Conservation (phyloP, 2,329 filamentous ascomycete genomes). For the Fusarium sp. region DNA sequence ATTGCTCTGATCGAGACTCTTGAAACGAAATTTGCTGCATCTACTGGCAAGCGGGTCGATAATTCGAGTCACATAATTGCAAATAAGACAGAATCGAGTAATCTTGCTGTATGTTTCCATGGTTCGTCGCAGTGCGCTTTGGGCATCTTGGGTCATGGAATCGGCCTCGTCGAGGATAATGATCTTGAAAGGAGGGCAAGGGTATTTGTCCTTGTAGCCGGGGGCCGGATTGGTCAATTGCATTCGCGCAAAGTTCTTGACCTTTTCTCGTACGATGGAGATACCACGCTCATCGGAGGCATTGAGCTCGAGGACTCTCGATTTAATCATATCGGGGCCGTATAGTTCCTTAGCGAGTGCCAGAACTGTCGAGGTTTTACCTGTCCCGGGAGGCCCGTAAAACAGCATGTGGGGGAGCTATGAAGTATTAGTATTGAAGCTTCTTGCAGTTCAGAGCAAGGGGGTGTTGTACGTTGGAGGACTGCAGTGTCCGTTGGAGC, state of each 20-base stretch:
- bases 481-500: constrained; percentile 90
- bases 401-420: constrained; percentile 97
- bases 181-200: constrained; percentile 98
- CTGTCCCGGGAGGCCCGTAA: constrained; percentile 96
- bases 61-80: constrained; percentile 98
- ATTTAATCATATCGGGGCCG: constrained; percentile 90
- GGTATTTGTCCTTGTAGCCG: constrained; percentile 76
- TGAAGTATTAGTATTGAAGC: background rate
- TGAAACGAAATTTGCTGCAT: constrained; percentile 98
- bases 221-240: constrained; percentile 86
- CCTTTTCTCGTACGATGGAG: constrained; percentile 94
- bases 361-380: constrained; percentile 97
- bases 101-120: constrained; percentile 99
- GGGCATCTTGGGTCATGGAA: constrained; percentile 98
- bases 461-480: constrained; percentile 76
- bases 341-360: constrained; percentile 97
- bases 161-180: constrained; percentile 98
- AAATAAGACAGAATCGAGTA: constrained; percentile 96
- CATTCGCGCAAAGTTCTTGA: constrained; percentile 97
- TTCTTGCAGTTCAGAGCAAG: background rate
- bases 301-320: constrained; percentile 97
- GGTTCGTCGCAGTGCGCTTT: constrained; percentile 88
- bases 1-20: constrained; percentile 88
- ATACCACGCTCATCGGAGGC: constrained; percentile 99
- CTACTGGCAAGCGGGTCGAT: constrained; percentile 94